These are phyloP conservation scores for Hypoxylon sp. DNA, from an alignment of 2,329 filamentous ascomycete genomes.

Conservation along the genomic window DNA sequence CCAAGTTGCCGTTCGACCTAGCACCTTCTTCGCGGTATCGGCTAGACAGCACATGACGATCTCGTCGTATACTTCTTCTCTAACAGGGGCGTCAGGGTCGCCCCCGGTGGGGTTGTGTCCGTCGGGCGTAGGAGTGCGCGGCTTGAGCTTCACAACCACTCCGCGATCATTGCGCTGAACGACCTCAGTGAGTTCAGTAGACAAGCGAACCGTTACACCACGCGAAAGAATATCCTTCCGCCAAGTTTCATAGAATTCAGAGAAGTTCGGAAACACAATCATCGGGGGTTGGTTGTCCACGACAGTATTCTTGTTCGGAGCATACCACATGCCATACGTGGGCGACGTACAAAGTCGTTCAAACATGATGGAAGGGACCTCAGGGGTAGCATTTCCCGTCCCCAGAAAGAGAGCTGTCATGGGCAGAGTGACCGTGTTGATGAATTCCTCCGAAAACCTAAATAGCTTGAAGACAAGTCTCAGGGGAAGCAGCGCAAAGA, in stretches of 20 bases:
- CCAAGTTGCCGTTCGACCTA: conserved; percentile 68
- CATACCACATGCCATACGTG: conserved; percentile 71
- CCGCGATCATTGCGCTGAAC: conserved; percentile 62
- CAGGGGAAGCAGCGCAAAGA: conserved; percentile 65
- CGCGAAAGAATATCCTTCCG: conserved; percentile 60
- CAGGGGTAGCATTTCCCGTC: conserved; percentile 52
- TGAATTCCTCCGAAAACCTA: conserved; percentile 52
- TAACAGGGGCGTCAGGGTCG: conserved; percentile 54
- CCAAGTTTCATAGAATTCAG: conserved; percentile 67
- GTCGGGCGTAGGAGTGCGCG: conserved; percentile 51
- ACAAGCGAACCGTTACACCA: conserved; percentile 65
- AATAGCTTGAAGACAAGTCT: conserved; percentile 50
- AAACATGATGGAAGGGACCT: conserved; percentile 53
- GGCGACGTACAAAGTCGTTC: conserved; percentile 56
- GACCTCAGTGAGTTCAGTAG: conserved; percentile 64
- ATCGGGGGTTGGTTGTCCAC: conserved; percentile 65
- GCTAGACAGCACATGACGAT: conserved; percentile 74
- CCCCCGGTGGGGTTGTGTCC: conserved; percentile 51
- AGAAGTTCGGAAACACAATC: conserved; percentile 69
- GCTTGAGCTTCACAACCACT: conserved; percentile 61
- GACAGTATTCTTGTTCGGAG: conserved; percentile 51
- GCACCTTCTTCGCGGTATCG: conserved; percentile 72
- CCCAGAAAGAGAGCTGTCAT: conserved; percentile 56
- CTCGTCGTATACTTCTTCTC: conserved; percentile 72
- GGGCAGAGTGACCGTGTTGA: conserved; percentile 49